A percentile compares a stretch with the other conserved stretches of the same genome.
phyloP scores from a whole-genome alignment of 306 rosid genomes.

The Adenanthera pavonina region DNA sequence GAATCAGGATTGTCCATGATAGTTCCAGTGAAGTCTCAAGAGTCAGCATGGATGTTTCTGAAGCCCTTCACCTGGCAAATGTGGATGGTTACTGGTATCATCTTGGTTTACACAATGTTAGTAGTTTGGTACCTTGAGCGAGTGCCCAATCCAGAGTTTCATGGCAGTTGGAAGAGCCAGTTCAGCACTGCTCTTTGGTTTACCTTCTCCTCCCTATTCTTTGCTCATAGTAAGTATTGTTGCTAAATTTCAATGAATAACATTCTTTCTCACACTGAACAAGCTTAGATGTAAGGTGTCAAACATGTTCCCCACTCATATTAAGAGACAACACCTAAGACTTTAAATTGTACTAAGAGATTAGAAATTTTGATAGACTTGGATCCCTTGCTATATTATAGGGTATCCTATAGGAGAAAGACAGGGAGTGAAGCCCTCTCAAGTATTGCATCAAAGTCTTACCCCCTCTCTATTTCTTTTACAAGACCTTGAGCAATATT shows the following conservation, averaged over 20 bases:
- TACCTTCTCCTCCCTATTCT: slow-evolving; percentile 75
- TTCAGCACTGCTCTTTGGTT: slow-evolving; percentile 66
- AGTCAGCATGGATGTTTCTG: slow-evolving; percentile 62
- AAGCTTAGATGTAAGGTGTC: neutral
- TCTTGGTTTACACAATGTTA: slow-evolving; percentile 63
- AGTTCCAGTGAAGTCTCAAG: slow-evolving; percentile 47
- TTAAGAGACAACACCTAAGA: neutral
- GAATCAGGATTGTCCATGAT: slow-evolving; percentile 74
- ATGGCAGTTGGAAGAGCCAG: slow-evolving; percentile 60
- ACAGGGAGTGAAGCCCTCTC: too few relatives aligned
- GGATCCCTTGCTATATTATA: neutral
- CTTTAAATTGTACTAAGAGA: neutral
- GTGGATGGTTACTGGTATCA: slow-evolving; percentile 56
- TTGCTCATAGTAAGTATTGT: slow-evolving; percentile 69
- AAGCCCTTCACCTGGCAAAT: slow-evolving; percentile 72
- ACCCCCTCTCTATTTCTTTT: neutral
- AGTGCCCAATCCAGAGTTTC: slow-evolving; percentile 55
- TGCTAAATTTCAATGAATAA: slow-evolving; percentile 23
- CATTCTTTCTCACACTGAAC: neutral
- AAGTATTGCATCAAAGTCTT: neutral
- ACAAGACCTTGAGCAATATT: neutral
- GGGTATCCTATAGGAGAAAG: neutral
- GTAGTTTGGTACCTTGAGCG: slow-evolving; percentile 68
- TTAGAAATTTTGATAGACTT: neutral
- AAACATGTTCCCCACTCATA: neutral